These are phyloP conservation scores for Lepidium campestre DNA, from an alignment of 441 rosid species.

Conservation along the genomic window DNA sequence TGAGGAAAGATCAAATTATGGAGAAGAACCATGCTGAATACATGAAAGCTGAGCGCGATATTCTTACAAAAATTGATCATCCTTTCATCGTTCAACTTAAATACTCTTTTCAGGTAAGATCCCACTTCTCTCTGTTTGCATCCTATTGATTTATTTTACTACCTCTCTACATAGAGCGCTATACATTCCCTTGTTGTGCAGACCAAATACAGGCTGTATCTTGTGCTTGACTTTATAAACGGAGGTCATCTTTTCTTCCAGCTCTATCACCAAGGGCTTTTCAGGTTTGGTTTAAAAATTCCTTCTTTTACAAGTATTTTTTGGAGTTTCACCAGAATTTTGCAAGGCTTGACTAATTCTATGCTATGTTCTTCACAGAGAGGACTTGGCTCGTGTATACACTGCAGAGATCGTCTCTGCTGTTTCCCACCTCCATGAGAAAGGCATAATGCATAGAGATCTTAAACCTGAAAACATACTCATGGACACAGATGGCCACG, in stretches of 20 bases:
- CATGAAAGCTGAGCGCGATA: constrained; percentile 95
- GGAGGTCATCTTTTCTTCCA: constrained; percentile 98
- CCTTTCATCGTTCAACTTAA: constrained; percentile 90
- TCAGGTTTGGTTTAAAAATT: constrained; percentile 44
- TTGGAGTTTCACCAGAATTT: background rate
- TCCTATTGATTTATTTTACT: background rate
- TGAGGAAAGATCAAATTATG: constrained; percentile 91
- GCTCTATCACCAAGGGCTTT: constrained; percentile 92
- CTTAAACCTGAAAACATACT: constrained; percentile 94
- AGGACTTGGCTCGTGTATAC: constrained; percentile 89
- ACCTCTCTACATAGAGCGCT: background rate
- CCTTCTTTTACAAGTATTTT: background rate
- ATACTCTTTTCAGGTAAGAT: constrained; percentile 79
- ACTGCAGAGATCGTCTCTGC: constrained; percentile 92
- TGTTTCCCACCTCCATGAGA: constrained; percentile 84
- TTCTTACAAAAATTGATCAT: constrained; percentile 73
- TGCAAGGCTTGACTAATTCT: constrained; percentile 10
- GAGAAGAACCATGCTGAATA: constrained; percentile 90
- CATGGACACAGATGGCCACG: constrained; percentile 84
- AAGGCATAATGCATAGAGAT: constrained; percentile 97
- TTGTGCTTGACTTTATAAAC: constrained; percentile 84
- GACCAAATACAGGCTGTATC: constrained; percentile 89
- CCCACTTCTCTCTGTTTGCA: background rate
- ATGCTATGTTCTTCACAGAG: constrained; percentile 40
- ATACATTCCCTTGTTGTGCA: constrained; percentile 27